Evolutionary conservation across 495 filamentous ascomycete species (phyloP), one percentile per base, ranked within the genome.

Genomic region (Penicilliopsis zonata): DNA sequence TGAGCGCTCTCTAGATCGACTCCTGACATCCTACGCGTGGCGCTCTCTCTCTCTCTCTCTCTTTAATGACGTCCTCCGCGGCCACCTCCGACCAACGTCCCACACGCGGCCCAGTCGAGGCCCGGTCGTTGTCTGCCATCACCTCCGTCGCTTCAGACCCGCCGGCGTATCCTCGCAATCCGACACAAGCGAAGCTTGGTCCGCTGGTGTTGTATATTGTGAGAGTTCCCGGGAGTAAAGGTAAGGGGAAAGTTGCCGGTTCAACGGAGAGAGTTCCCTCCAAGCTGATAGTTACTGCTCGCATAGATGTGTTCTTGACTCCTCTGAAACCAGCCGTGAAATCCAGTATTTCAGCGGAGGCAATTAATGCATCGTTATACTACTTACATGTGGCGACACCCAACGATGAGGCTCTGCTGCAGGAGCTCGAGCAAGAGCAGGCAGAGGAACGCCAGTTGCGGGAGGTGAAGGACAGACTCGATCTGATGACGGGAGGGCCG

Each of bases 181-280:
- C 74, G n/a, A 76, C 70, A 8, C 72, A 77, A 39, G 55, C 63
- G 36, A 64, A 57, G 37, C 67, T 74, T 32, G 68, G 80, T 22
- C 76, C 81, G 5, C 53, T 96, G 24, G 72, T 76, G 3, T 63
- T 96, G 14, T 96, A 96, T 49, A 92, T 96, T 40, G 86, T 86
- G 8, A 67, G 86, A 35, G 87, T 96, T 0, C 88, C 88, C 2
- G 87, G 90, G 9, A 93, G 80, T 40, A 74, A 74, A 75, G 86
- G 86, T 88, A 63, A 20, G 65, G 52, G 18, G 15, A 9, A 5
- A 13, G 25, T 23, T 23, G 21, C 21, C n/a, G n/a, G n/a, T n/a
- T n/a, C n/a, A n/a, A n/a, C n/a, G n/a, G n/a, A n/a, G n/a, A n/a
- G 21, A 6, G 21, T 6, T 6, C 21, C 6, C 21, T 6, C 10